phyloP scores from a whole-genome alignment of 78 protist genomes.

The Dictyostelium citrinum region DNA sequence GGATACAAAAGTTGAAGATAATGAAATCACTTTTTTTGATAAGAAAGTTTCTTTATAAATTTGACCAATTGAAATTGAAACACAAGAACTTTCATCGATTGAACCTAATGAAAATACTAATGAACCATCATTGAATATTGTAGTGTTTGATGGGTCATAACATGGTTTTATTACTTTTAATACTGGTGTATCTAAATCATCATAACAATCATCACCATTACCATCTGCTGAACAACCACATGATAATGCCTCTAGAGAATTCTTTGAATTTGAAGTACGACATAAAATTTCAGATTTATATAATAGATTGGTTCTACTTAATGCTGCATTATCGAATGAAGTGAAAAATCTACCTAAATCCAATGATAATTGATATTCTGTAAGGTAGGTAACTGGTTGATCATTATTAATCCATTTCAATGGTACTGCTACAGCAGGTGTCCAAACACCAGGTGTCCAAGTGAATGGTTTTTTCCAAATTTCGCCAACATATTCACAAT shows the following conservation, averaged over 20 bases:
- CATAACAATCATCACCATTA: background rate
- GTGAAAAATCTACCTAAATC: background rate
- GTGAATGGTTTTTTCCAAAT: conserved; percentile 11
- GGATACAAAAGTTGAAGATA: conserved; percentile 29
- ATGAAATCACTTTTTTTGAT: background rate
- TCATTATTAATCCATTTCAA: background rate
- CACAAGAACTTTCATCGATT: background rate
- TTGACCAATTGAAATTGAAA: background rate
- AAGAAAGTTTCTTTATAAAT: conserved; percentile 10
- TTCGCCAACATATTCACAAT: conserved; percentile 5
- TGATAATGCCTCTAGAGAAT: background rate
- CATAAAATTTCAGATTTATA: conserved; percentile 31
- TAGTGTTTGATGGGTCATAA: background rate
- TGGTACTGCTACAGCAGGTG: background rate
- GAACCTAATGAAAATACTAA: background rate
- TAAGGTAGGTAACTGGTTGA: background rate
- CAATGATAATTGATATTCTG: background rate
- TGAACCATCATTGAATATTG: background rate
- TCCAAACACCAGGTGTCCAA: conserved; percentile 29
- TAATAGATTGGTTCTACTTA: background rate
- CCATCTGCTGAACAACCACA: conserved; percentile 10
- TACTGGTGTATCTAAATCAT: background rate
- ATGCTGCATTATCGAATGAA: background rate
- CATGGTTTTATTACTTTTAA: conserved; percentile 14
- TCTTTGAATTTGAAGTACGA: conserved; percentile 5